Evolutionary conservation across 2,329 filamentous ascomycete genomes (phyloP).

Genomic region (Emergomyces pasteurianus): DNA sequence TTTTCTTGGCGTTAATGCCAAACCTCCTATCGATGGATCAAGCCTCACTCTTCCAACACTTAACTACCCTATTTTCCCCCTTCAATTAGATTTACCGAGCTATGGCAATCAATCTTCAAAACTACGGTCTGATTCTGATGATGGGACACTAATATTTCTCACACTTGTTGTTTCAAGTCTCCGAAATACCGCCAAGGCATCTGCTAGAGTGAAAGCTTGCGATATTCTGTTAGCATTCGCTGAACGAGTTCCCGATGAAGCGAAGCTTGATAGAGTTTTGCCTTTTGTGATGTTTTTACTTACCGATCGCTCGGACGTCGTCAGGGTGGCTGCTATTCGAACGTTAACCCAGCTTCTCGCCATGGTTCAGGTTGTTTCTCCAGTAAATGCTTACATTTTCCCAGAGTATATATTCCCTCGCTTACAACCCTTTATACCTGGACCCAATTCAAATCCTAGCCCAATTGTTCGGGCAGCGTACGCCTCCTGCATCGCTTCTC

Average conservation of each 20-base stretch:
- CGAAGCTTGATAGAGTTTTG: slow-evolving; percentile 83
- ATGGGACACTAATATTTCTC: slow-evolving; percentile 85
- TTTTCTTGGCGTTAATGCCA: slow-evolving; percentile 65
- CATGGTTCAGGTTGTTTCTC: slow-evolving; percentile 77
- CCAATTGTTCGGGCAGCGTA: slow-evolving; percentile 78
- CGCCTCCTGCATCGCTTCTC: slow-evolving; percentile 77
- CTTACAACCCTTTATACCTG: slow-evolving; percentile 46
- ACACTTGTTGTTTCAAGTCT: slow-evolving; percentile 80
- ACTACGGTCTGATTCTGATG: slow-evolving; percentile 55
- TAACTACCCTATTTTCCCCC: slow-evolving; percentile 43
- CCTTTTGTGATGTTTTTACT: slow-evolving; percentile 79
- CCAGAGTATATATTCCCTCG: slow-evolving; percentile 53
- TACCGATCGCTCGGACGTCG: slow-evolving; percentile 69
- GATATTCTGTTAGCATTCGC: slow-evolving; percentile 87
- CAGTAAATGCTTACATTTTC: slow-evolving; percentile 56
- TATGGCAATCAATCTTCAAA: slow-evolving; percentile 59
- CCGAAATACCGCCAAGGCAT: slow-evolving; percentile 75
- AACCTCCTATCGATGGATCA: slow-evolving; percentile 26
- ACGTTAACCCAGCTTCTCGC: slow-evolving; percentile 81
- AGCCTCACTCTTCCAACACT: slow-evolving; percentile 22
- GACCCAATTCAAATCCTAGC: slow-evolving; percentile 44
- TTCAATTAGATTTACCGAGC: slow-evolving; percentile 77
- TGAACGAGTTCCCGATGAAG: slow-evolving; percentile 84
- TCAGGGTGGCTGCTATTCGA: slow-evolving; percentile 73
- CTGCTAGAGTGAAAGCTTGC: slow-evolving; percentile 78